phyloP scores from a whole-genome alignment of 768 basidiomycete genomes.

The Cystoderma amianthinum region DNA sequence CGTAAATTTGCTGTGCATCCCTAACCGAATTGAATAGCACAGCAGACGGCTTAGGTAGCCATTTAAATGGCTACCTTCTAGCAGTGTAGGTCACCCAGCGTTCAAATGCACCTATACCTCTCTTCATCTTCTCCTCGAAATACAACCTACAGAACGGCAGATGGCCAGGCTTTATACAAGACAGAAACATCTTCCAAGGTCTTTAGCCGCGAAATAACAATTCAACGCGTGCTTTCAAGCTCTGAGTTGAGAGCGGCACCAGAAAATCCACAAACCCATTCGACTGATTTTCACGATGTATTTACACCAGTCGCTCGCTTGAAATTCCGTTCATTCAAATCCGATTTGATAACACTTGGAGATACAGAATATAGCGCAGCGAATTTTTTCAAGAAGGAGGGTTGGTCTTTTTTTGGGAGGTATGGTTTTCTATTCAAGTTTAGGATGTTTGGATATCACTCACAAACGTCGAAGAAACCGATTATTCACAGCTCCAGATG shows the following conservation, averaged over 20 bases:
- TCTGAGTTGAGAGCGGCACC: background rate
- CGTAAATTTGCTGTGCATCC: too few species aligned
- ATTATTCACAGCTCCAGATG: constrained; percentile 15
- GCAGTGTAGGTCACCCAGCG: too few species aligned
- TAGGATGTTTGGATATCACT: background rate
- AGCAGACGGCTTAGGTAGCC: too few species aligned
- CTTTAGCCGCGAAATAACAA: constrained; percentile 3
- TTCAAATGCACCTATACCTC: constrained; percentile 14
- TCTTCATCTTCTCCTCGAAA: constrained; percentile 12
- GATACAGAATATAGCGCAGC: constrained; percentile 16
- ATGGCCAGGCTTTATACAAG: constrained; percentile 14
- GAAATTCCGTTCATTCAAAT: constrained; percentile 20
- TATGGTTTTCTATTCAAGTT: background rate
- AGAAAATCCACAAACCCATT: constrained; percentile 11
- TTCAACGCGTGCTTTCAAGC: constrained; percentile 6
- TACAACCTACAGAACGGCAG: constrained; percentile 11
- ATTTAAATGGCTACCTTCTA: too few species aligned
- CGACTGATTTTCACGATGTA: constrained; percentile 4
- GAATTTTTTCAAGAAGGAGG: constrained; percentile 16
- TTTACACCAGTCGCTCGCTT: constrained; percentile 24
- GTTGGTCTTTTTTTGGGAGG: constrained; percentile 14
- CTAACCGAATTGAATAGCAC: too few species aligned
- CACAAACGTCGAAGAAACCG: constrained; percentile 7
- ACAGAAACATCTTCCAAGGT: constrained; percentile 15
- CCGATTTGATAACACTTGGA: constrained; percentile 20